These are phyloP conservation scores for Ephemerocybe angulata DNA, from an alignment of 768 basidiomycete genomes.

Conservation along the genomic window DNA sequence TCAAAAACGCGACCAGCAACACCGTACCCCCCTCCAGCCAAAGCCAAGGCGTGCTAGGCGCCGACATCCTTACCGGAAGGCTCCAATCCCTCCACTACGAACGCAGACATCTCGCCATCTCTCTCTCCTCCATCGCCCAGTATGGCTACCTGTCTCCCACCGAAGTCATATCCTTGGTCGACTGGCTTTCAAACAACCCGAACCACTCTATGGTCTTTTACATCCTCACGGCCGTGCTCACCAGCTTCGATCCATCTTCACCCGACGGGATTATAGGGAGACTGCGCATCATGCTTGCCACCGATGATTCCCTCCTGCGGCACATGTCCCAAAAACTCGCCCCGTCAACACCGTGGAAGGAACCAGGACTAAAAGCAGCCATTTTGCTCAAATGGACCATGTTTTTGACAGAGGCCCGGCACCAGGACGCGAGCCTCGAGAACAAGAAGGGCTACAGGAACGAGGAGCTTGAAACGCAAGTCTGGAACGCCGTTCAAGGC, in stretches of 20 bases:
- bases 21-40: constrained; percentile 54
- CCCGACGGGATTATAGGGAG: constrained; percentile 43
- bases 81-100: constrained; percentile 74
- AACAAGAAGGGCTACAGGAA: constrained; percentile 64
- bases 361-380: constrained; percentile 64
- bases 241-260: constrained; percentile 64
- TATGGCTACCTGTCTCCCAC: constrained; percentile 55
- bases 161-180: constrained; percentile 62
- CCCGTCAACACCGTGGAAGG: constrained; percentile 58
- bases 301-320: constrained; percentile 42
- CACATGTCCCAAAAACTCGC: constrained; percentile 61
- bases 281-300: constrained; percentile 46
- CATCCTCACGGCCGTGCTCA: constrained; percentile 59
- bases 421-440: constrained; percentile 63
- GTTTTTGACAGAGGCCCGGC: constrained; percentile 73
- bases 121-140: constrained; percentile 59
- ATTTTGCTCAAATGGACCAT: constrained; percentile 86
- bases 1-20: constrained; percentile 60
- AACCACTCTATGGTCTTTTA: constrained; percentile 69
- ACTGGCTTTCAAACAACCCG: constrained; percentile 67
- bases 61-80: constrained; percentile 63
- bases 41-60: constrained; percentile 59
- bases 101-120: constrained; percentile 61
- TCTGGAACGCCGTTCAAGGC: constrained; percentile 80
- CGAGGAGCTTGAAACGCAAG: constrained; percentile 75